Base-by-base conservation (phyloP, 2,329 filamentous ascomycete genomes). In the Fusarium oligoseptatum region DNA sequence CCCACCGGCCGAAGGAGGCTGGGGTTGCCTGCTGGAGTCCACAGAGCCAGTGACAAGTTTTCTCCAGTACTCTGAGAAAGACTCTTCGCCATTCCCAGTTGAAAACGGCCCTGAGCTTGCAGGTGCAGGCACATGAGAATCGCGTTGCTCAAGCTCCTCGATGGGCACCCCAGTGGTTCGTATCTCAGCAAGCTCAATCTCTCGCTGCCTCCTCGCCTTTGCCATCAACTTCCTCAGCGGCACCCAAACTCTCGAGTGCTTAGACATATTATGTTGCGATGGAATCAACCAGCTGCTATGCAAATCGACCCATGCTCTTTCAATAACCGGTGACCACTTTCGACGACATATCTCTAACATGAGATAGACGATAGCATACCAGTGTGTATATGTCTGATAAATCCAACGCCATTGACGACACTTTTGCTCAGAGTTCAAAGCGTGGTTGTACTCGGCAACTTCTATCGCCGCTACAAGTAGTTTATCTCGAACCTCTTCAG, bases 381-480 rank as follows among this genome's bases (percentile, higher is more conserved):
- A 91, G 68, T 90, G 88, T 0, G 86, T 88, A 76, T 90, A 90
- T 0, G 88, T 89, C 74, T 90, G 87, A 78, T 89, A 90, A 7
- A 90, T 81, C 89, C 89, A 91, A 20, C 87, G 87, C 86, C 87
- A 90, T 56, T 87, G 86, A 11, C 84, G 84, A 63, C 84, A 85
- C 17, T 81, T 82, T 3, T 82, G 80, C 65, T 91, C 88, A 3
- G 84, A 81, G 61, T 88, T 89, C n/a, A 91, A 79, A 1, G 86
- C 82, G 70, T 88, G 85, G 68, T 86, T 89, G 73, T 89, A 89
- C 76, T 90, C 88, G 48, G 88, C 87, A 1, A 90, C 83, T 71
- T 90, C 88, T 20, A 89, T 86, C 3, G 86, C 87, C 0, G 87
- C 83, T 48, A 86, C 82, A 4, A 90, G 85, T 0, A 90, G 80